These are phyloP conservation scores for Zymoseptoria pseudotritici DNA, from an alignment of 2,329 filamentous ascomycete genomes.

Conservation along the genomic window DNA sequence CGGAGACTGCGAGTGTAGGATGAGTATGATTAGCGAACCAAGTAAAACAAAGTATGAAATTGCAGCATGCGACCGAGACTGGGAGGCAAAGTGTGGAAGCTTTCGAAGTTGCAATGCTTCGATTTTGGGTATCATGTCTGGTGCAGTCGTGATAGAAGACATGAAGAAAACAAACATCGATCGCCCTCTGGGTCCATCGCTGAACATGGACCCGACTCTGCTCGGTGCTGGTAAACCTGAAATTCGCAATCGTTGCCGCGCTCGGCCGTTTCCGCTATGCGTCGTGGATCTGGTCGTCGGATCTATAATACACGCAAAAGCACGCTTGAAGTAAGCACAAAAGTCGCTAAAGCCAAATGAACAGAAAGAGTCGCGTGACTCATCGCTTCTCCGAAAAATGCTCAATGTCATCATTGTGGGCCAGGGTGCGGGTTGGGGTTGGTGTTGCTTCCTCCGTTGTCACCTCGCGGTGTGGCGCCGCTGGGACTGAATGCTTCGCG, in stretches of 20 bases:
- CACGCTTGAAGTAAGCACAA: background rate
- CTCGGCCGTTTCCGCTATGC: background rate
- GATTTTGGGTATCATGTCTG: background rate
- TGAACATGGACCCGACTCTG: background rate
- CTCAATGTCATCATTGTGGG: background rate
- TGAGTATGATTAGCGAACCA: background rate
- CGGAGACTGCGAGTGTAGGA: background rate
- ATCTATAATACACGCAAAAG: background rate
- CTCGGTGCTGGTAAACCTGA: background rate
- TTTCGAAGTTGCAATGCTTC: background rate
- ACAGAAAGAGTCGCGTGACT: background rate
- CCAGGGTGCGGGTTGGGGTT: background rate
- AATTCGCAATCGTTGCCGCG: background rate
- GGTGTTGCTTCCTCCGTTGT: background rate
- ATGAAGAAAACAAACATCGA: background rate
- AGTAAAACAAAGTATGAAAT: background rate
- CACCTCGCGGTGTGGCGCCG: background rate
- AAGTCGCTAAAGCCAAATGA: background rate
- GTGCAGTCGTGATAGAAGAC: background rate
- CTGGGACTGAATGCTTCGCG: slow-evolving; percentile 22
- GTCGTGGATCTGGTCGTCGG: background rate
- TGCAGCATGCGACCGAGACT: background rate
- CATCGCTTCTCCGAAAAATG: background rate
- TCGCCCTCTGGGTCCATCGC: background rate
- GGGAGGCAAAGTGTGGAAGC: background rate